These are phyloP conservation scores for Neurospora sp. DNA, from an alignment of 2,329 filamentous ascomycete genomes.

Conservation along the genomic window DNA sequence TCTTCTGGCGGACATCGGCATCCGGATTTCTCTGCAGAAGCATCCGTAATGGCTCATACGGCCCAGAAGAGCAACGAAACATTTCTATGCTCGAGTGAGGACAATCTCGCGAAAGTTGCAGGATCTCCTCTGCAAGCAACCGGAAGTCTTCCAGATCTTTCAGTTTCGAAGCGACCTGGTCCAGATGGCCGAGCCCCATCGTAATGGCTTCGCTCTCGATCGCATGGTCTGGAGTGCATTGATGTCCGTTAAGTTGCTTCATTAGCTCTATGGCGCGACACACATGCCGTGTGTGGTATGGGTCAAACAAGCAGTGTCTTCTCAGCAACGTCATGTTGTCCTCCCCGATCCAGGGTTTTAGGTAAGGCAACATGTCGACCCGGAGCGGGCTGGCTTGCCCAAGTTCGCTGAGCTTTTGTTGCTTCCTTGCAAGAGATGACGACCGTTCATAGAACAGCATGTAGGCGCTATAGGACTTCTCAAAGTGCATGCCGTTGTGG, in stretches of 20 bases:
- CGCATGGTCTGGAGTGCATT: conserved; percentile 38
- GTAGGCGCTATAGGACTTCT: conserved; percentile 80
- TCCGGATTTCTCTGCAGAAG: conserved; percentile 55
- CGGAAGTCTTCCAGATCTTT: conserved; percentile 58
- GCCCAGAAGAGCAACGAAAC: conserved; percentile 27
- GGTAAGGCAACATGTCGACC: conserved; percentile 31
- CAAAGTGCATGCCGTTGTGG: conserved; percentile 36
- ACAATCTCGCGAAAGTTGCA: conserved; percentile 38
- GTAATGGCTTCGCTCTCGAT: conserved; percentile 41
- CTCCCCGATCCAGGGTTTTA: conserved; percentile 51
- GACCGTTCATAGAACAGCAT: conserved; percentile 95
- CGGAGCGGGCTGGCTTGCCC: conserved; percentile 31
- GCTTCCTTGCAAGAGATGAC: conserved; percentile 48
- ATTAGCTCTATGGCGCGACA: conserved; percentile 20
- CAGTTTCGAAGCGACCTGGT: conserved; percentile 63
- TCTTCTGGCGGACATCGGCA: conserved; percentile 40
- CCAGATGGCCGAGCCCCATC: conserved; percentile 54
- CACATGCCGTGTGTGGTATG: conserved; percentile 27
- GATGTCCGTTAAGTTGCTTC: conserved; percentile 34
- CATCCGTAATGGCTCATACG: conserved; percentile 53
- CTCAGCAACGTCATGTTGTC: conserved; percentile 68
- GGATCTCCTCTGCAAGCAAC: conserved; percentile 31
- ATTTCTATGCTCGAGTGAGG: conserved; percentile 47
- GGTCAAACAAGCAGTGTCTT: conserved; percentile 71
- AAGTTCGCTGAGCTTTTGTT: conserved; percentile 32